Evolutionary conservation across 805 yeast species (phyloP).

Genomic region (Cyberlindnera samutprakarnensis): DNA sequence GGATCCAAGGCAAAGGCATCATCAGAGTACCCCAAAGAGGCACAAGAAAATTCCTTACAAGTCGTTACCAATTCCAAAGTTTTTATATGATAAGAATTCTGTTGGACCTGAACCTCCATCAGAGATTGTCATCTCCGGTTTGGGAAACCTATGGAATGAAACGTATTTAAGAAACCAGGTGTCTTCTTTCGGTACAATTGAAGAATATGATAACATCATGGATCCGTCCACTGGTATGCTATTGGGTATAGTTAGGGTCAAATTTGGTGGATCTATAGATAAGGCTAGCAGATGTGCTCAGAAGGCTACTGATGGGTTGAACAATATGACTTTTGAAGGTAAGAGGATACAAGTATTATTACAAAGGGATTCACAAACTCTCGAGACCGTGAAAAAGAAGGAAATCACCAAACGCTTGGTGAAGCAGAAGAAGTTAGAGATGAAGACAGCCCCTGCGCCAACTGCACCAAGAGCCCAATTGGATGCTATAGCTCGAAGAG

Average conservation of each 20-base stretch:
- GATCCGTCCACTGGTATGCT: constrained; percentile 78
- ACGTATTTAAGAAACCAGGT: constrained; percentile 42
- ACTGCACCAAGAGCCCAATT: constrained; percentile 24
- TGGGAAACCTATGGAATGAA: constrained; percentile 47
- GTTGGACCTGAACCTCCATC: constrained; percentile 67
- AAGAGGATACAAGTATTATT: constrained; percentile 44
- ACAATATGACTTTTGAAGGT: constrained; percentile 43
- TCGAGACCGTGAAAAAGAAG: constrained; percentile 23
- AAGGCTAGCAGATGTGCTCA: constrained; percentile 40
- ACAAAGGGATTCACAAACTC: constrained; percentile 36
- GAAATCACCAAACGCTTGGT: constrained; percentile 4
- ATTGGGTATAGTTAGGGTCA: constrained; percentile 59
- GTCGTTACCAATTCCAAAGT: constrained; percentile 30
- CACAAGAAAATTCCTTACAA: constrained; percentile 35
- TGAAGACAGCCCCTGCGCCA: constrained; percentile 11
- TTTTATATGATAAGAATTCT: constrained; percentile 56
- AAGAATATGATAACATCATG: constrained; percentile 47
- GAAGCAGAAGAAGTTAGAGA: constrained; percentile 20
- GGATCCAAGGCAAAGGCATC: constrained; percentile 37
- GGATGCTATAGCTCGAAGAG: constrained; percentile 12
- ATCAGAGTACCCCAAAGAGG: constrained; percentile 18
- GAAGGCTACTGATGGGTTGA: constrained; percentile 34
- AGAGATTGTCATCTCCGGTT: constrained; percentile 63
- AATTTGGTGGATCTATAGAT: constrained; percentile 47
- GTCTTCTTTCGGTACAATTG: constrained; percentile 50